Evolutionary conservation across 108 stramenopile species (phyloP), one percentile per base, ranked within the genome.

Genomic region (Conticribra weissflogii): DNA sequence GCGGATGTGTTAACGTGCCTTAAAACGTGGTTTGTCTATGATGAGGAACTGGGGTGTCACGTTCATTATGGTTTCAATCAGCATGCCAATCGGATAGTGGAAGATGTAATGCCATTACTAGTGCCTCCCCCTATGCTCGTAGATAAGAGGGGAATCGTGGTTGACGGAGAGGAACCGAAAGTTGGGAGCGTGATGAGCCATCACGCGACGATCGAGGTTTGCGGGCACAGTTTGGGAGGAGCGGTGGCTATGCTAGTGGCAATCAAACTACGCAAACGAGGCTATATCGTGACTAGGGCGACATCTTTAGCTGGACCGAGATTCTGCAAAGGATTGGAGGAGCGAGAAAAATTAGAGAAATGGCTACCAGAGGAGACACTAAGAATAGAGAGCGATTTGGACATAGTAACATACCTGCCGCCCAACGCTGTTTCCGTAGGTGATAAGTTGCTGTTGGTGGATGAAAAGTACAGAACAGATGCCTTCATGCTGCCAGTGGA

Each of bases 191-290:
- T n/a, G n/a, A n/a, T n/a, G n/a, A 55, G 61, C 41, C 19, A 31
- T 59, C 55, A 70, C n/a, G 72, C 76, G 2, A 87, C 86, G 8
- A 69, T 87, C n/a, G 84, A 85, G 47, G 59, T 87, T 15, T 74
- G 67, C 63, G 86, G 86, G 0, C 86, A 87, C 71, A 72, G 69
- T 23, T 68, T 87, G 23, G 86, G 86, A 9, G 86, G 86, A 2
- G 84, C 86, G 21, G 86, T 87, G 15, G 83, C 84, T 12, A 66
- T 80, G 51, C 69, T 87, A 12, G 54, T 87, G 12, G 84, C 86
- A 16, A 80, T 81, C 23, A 87, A 87, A 44, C 58, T 87, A 30
- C 61, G 72, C n/a, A 83, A 81, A 45, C 63, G 82, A 50, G 86
- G 86, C 30, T 85, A 85, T 54, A 31, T 34, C 53, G 82, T 87